Evolutionary conservation across 2,329 filamentous ascomycete species (phyloP).

Genomic region (Ceratocystis diversiconidia): DNA sequence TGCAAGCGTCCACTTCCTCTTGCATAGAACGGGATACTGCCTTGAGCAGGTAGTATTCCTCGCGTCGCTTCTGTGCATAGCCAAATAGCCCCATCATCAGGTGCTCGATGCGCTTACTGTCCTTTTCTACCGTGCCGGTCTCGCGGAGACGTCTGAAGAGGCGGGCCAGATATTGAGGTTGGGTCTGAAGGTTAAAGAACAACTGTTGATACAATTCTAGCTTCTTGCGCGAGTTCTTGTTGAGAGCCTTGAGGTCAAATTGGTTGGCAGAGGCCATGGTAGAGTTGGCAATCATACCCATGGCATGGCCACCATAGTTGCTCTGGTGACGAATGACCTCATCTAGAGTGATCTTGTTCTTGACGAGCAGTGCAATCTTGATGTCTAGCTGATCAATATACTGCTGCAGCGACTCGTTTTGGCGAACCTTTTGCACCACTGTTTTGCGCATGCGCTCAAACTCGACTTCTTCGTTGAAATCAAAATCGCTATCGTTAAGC

Average conservation of each 20-base stretch:
- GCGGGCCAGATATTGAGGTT: slow-evolving; percentile 82
- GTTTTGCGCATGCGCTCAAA: slow-evolving; percentile 91
- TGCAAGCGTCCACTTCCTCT: slow-evolving; percentile 67
- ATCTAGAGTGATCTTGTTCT: slow-evolving; percentile 98
- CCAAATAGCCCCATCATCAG: slow-evolving; percentile 94
- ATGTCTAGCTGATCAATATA: slow-evolving; percentile 98
- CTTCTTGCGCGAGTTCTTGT: slow-evolving; percentile 91
- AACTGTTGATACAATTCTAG: slow-evolving; percentile 93
- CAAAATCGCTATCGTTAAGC: slow-evolving; percentile 94
- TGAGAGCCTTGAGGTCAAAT: slow-evolving; percentile 91
- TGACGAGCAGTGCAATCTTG: slow-evolving; percentile 94
- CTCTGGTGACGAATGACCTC: slow-evolving; percentile 95
- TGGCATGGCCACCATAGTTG: slow-evolving; percentile 83
- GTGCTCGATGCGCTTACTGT: slow-evolving; percentile 82
- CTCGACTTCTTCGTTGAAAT: slow-evolving; percentile 97
- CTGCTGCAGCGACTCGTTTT: slow-evolving; percentile 93
- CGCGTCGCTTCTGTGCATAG: slow-evolving; percentile 88
- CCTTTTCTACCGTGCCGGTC: slow-evolving; percentile 74
- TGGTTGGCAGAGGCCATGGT: slow-evolving; percentile 80
- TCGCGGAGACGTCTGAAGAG: slow-evolving; percentile 76
- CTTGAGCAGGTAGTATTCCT: slow-evolving; percentile 93
- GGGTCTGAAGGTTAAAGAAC: slow-evolving; percentile 93
- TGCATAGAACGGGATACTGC: slow-evolving; percentile 67
- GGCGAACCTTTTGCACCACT: slow-evolving; percentile 90
- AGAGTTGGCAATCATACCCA: slow-evolving; percentile 73